Conservation (phyloP, 1,284 basidiomycete genomes). For the Fomes fomentarius region DNA sequence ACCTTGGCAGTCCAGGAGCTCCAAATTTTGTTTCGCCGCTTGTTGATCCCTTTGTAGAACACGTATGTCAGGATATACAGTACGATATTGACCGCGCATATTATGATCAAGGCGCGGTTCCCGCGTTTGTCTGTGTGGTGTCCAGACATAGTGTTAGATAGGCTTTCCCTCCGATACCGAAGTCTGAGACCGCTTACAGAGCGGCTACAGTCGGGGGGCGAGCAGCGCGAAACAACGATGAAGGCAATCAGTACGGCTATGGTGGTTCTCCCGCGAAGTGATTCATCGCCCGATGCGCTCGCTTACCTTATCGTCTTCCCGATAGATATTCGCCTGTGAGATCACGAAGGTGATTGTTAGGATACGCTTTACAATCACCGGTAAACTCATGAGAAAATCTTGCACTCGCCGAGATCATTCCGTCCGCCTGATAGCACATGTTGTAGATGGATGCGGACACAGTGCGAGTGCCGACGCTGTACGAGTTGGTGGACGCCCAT, state of each 20-base stretch:
- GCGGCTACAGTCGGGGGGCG: conserved; percentile 40
- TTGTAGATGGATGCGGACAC: conserved; percentile 63
- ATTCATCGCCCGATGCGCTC: no score
- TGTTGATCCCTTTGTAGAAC: conserved; percentile 60
- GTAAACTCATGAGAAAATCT: conserved; percentile 21
- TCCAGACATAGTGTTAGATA: background rate
- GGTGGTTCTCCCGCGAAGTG: background rate
- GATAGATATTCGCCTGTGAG: conserved; percentile 37
- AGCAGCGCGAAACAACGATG: no score
- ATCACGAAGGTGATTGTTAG: background rate
- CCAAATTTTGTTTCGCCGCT: conserved; percentile 57
- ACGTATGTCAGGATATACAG: conserved; percentile 54
- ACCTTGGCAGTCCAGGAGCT: conserved; percentile 54
- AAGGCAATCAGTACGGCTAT: conserved; percentile 1
- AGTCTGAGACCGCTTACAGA: conserved; percentile 42
- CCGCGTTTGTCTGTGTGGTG: conserved; percentile 40
- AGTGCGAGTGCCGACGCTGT: conserved; percentile 59
- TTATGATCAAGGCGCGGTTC: conserved; percentile 40
- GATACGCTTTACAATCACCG: background rate
- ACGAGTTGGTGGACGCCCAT: conserved; percentile 65
- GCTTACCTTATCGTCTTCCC: conserved; percentile 34
- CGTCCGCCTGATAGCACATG: conserved; percentile 64
- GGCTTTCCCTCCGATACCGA: background rate
- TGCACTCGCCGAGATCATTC: conserved; percentile 49
- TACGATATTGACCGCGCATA: conserved; percentile 42